Conservation (phyloP, 495 filamentous ascomycete species). For the Eremomyces bilateralis region DNA sequence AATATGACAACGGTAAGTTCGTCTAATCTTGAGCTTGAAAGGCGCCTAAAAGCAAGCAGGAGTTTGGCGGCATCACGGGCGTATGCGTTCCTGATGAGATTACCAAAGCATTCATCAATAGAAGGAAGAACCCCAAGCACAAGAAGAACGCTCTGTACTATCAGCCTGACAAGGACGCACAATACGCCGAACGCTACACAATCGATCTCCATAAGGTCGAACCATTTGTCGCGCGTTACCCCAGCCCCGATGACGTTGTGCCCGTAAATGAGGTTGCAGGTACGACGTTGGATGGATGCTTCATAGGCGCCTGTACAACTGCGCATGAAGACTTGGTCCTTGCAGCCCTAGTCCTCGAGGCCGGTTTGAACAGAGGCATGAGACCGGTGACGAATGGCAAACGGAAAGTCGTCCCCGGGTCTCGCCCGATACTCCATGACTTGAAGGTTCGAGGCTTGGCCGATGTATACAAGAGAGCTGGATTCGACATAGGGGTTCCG, state of each 20-base stretch:
- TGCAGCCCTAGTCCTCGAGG: constrained; percentile 20
- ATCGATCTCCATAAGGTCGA: constrained; percentile 22
- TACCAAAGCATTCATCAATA: constrained; percentile 17
- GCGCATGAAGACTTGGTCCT: constrained; percentile 26
- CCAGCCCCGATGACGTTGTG: constrained; percentile 26
- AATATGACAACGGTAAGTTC: constrained; percentile 26
- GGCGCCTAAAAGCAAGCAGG: constrained; percentile 9
- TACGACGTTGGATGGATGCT: constrained; percentile 22
- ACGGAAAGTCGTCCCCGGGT: constrained; percentile 22
- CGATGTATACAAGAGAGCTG: constrained; percentile 21
- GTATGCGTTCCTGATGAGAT: constrained; percentile 22
- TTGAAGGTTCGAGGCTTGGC: constrained; percentile 18
- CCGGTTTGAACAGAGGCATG: constrained; percentile 16
- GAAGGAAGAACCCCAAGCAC: constrained; percentile 15
- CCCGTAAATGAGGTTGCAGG: constrained; percentile 16
- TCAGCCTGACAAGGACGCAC: constrained; percentile 19
- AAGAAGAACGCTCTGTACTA: constrained; percentile 18
- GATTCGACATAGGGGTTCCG: constrained; percentile 22
- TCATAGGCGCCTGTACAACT: constrained; percentile 30
- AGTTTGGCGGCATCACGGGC: constrained; percentile 26
- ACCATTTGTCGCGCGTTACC: constrained; percentile 21
- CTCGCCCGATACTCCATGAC: constrained; percentile 17
- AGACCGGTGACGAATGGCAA: constrained; percentile 16
- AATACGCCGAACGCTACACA: constrained; percentile 18
- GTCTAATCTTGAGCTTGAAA: not conserved